Evolutionary conservation across 78 protist species (phyloP), one percentile per base, ranked within the genome.

Genomic region (Emiliania huxleyi): DNA sequence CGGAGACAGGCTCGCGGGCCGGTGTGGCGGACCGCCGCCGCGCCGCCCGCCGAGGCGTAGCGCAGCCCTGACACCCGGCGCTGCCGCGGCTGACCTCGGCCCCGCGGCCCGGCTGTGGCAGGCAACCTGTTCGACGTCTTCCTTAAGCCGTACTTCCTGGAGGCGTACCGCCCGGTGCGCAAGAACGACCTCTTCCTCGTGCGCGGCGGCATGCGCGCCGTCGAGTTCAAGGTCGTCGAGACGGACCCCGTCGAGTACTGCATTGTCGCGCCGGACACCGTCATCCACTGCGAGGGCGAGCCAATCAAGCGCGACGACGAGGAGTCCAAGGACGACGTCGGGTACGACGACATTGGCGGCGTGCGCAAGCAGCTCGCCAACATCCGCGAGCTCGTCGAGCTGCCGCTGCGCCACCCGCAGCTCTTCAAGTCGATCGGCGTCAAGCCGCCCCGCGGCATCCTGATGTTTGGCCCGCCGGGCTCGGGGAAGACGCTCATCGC

Each of bases 261-360:
- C 93, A 90, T 90, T 19, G 94, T 92, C 38, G 91, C 90, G 43
- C 94, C 94, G 5, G 91, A 81, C 38, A 92, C 94, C 15, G 62
- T 96, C 62, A 99, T 99, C 93, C 98, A 96, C 97, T 98, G 99
- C 92, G 99, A 99, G 90, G 99, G 99, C 69, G 99, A 99, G n/a
- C 99, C 99, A 21, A 95, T 99, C 95, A 94, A 96, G 87, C 97
- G 99, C 48, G 99, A 99, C 85, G 99, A 99, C 87, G 99, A 99
- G 95, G 97, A 97, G 62, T 69, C 48, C 44, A 52, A 48, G 46
- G 95, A 90, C 37, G 97, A 96, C 62, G 92, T 98, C 33, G 99
- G 99, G 84, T 99, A 99, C 94, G 99, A 99, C 91, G 99, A 99
- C 94, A 97, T 99, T 81, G 99, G 99, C 29, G 99, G 99, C 90